Evolutionary conservation across 2,329 filamentous ascomycete genomes (phyloP), one percentile per base, ranked within the genome.

Genomic region (Microcyclosporella mali): DNA sequence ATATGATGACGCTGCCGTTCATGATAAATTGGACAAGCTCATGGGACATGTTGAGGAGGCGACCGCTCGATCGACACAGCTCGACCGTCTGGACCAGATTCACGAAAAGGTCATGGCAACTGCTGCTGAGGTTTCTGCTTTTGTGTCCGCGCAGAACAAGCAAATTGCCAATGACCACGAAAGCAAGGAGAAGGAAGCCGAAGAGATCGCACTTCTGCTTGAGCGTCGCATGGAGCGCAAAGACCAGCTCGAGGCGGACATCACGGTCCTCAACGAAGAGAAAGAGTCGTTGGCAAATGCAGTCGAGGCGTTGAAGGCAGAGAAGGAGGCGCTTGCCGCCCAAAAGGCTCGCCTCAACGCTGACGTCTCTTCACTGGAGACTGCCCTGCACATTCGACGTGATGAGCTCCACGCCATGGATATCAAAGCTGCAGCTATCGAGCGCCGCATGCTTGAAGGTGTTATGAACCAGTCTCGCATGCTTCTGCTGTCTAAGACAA

Each of bases 371-470:
- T 86, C 88, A 7, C 77, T 98, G 2, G 88, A 97, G 62, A 97
- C 88, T 7, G 90, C 92, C 1, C 76, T 97, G 21, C 80, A 84
- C 14, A 82, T 97, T 43, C 84, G 92, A 41, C 84, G 87, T 33
- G 90, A 97, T 55, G 92, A 97, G 67, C 79, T 98, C 46, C 81
- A 87, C 34, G 77, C 85, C 18, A 95, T 98, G 85, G 90, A 97
- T 63, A 72, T 77, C 9, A 85, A 90, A 49, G 92, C 90, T 2
- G 88, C 95, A 63, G 79, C 81, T 3, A 74, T 98, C 17, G 92
- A 98, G 68, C 85, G 89, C 40, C 82, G 92, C 18, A 95, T 98
- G 54, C 71, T 98, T 25, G 90, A 97, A 53, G 89, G 90, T 18
- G 87, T 97, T 50, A 94, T 98, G 69, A 89, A 97, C 56, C 90